Evolutionary conservation across 305 asterid genomes (phyloP), one percentile per base, ranked within the genome.

Genomic region (Withania somnifera): DNA sequence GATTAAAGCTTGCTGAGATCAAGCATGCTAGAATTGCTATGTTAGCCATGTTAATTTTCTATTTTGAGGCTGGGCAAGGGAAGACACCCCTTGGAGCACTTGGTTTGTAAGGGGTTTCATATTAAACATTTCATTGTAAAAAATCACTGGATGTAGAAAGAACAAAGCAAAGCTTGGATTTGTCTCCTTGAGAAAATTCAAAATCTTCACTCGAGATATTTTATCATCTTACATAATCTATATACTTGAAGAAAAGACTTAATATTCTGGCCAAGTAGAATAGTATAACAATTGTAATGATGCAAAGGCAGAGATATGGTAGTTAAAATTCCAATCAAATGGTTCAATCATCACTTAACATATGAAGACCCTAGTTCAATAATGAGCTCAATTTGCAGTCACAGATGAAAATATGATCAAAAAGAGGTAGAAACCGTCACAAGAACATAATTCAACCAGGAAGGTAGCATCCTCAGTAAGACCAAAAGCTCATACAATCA

Each of bases 41-140:
- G 99, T 11, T 96, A 83, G 99, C 98, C 1, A 94, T 93, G 98
- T 87, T 94, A 26, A 93, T 95, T 78, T 96, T 96, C 91, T 94
- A 94, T 87, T 92, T 94, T 63, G 99, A 96, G 81, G 99, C 98
- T 2, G 98, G 98, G 36, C 99, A 95, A 77, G 98, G 99, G 86
- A 96, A 96, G 86, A 94, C 98, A 28, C 99, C 99, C 78, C 95
- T 94, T 60, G 97, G 98, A 36, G 99, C 99, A 68, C 97, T 96
- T 83, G 98, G 99, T 52, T 87, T 92, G 91, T 94, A 88, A 89
- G 47, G 42, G 28, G 9, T 10, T 26, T 50, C 38, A 5, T 40
- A 58, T 81, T 83, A 73, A 85, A 85, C 56, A 75, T 75, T 15
- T 75, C 28, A 28, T 75, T 75, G 79, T 81, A 84, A 84, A 81